Evolutionary conservation across 257 asterid genomes (phyloP), one percentile per base, ranked within the genome.

Genomic region (Knoxia roxburghii): DNA sequence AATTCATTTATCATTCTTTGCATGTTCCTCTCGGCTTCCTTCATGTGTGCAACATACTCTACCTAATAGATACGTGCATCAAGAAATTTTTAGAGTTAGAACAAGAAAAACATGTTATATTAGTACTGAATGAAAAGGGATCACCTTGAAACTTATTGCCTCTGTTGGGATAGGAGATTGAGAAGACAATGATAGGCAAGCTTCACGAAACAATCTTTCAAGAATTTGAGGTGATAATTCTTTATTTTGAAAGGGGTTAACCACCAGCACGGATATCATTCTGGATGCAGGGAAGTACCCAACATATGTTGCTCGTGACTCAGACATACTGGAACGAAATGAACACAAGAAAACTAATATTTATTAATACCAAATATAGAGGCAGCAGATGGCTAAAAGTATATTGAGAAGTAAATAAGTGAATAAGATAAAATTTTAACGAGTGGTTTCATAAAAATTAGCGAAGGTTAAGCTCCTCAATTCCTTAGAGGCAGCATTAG

Each of bases 201-300:
- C 95, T 77, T 94, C 99, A 54, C 91, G 88, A 72, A 81, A 94
- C 78, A 84, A 95, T 77, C 90, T 88, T 80, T 94, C 99, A 68
- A 94, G 92, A 79, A 94, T 77, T 73, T 84, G 94, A 26, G 86
- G 78, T 41, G 96, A 85, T 74, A 94, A 79, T 78, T 94, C 99
- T 86, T 84, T 94, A 74, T 88, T 87, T 64, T 78, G 96, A 82
- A 86, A 88, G 78, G 96, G 97, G 76, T 88, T 94, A 66, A 83
- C 99, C 76, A 90, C 97, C 84, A 88, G 81, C 41, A 77, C 92
- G 70, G 77, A 84, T 70, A 90, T 78, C 77, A 79, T 81, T 78
- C 80, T 80, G 61, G 97, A 88, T 37, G 85, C 80, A 69, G 96
- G 95, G 76, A 94, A 94, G 81, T 84, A 87, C 64, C 85, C 89